Evolutionary conservation across 1,284 basidiomycete species (phyloP), one percentile per base, ranked within the genome.

Genomic region (Kalmanozyma brasiliensis): DNA sequence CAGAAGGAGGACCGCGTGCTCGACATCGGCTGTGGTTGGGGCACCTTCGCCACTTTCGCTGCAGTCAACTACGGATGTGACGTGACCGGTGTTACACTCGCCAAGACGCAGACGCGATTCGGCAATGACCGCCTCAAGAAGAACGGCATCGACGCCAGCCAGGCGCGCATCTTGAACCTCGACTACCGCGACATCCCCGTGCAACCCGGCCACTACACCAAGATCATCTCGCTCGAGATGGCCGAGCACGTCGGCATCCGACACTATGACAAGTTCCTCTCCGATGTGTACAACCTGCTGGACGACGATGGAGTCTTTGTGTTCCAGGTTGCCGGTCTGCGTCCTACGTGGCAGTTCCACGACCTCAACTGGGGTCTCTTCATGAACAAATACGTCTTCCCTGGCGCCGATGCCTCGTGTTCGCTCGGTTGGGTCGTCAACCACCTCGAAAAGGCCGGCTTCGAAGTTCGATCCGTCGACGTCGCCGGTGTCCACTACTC

Each of bases 201-300:
- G 42, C 87, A 88, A 23, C 87, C 88, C 55, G 91, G 89, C 52
- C 88, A 82, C 66, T 99, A 91, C 83, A 91, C 88, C 82, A 98
- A 98, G 86, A 98, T 99, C 67, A 92, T 95, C 48, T 90, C 89
- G 75, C 87, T 99, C 75, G 95, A 99, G 84, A 98, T 98, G 95
- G 95, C 95, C 33, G 96, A 99, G 71, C 80, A 81, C 68, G 96
- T 99, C 67, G 95, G 95, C 59, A 89, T 99, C 81, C 89, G 93
- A 74, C 91, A 93, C 63, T 99, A 99, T 84, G 87, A 87, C 43
- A 84, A 89, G 38, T 99, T 96, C 88, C 86, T 98, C 73, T 86
- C 86, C 30, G 92, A 98, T 83, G 89, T 99, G 57, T 97, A 98
- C 83, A 88, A 95, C 78, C 87, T 98, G 26, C 87, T 99, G 63